Conservation (phyloP, 192 early-diverging fungal species). For the Funneliformis geosporum region DNA sequence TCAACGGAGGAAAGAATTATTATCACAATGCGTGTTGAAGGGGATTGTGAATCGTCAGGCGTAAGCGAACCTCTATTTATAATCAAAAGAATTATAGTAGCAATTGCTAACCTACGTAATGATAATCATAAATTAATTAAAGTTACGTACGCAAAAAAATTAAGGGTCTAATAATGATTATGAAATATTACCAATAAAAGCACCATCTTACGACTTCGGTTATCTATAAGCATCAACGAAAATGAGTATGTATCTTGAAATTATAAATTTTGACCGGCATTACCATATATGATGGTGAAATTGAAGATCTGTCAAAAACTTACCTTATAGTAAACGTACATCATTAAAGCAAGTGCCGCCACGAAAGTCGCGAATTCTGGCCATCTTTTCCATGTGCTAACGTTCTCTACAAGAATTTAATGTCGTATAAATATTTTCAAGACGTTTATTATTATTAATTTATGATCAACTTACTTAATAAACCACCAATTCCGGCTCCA, state of each 20-base stretch:
- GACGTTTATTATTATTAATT: neutral
- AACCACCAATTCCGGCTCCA: constrained; percentile 16
- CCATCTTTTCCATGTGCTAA: constrained; percentile 11
- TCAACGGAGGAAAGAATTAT: constrained; percentile 36
- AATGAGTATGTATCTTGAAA: no score
- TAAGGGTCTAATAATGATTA: neutral
- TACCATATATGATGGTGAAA: neutral
- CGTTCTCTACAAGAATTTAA: neutral
- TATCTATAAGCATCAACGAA: neutral
- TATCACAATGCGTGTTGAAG: constrained; percentile 35
- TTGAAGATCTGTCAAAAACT: neutral
- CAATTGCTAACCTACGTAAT: constrained; percentile 40
- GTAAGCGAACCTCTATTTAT: constrained; percentile 38
- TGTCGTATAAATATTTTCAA: neutral
- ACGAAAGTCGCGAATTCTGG: constrained; percentile 10
- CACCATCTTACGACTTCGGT: constrained; percentile 42
- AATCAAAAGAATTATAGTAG: constrained; percentile 39
- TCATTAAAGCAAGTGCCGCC: neutral
- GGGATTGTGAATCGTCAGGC: neutral
- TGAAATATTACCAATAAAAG: constrained; percentile 41
- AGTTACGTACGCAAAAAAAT: neutral
- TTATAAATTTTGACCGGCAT: neutral
- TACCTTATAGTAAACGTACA: constrained; percentile 29
- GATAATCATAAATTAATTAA: neutral
- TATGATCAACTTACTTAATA: neutral